Evolutionary conservation across 768 basidiomycete genomes (phyloP), one percentile per base, ranked within the genome.

Genomic region (Antrodiella citrinella): DNA sequence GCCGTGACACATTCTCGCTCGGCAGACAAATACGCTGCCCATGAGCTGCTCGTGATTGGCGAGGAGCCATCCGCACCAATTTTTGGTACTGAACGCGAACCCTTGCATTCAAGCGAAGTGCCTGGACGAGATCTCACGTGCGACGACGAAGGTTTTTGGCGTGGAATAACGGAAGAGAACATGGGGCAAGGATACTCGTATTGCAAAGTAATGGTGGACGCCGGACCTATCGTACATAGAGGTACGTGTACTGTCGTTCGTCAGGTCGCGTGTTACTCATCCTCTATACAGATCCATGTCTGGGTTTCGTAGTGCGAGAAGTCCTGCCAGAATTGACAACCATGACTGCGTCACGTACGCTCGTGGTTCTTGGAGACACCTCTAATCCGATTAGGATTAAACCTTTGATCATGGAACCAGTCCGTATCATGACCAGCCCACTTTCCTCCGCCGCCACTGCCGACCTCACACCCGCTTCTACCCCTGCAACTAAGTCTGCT

Each of bases 361-460:
- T 93, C 39, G 83, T 83, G 21, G 74, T 91, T 43, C 72, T 91
- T 3, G 91, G 91, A 0, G 89, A 92, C 60, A 90, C 87, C 1
- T 78, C 67, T 54, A 82, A 91, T 58, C 74, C 82, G 0, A 73
- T 76, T 22, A 59, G 69, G 1, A 75, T 87, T 45, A 65, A 75
- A n/a, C 78, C 79, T 9, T 73, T 88, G 20, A 48, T 67, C n/a
- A n/a, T n/a, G n/a, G n/a, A n/a, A n/a, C n/a, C n/a, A n/a, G n/a
- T n/a, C n/a, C n/a, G n/a, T n/a, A n/a, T n/a, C n/a, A n/a, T n/a
- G n/a, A n/a, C n/a, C n/a, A n/a, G n/a, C n/a, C n/a, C n/a, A n/a
- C n/a, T n/a, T n/a, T n/a, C n/a, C n/a, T n/a, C n/a, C n/a, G 4
- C 44, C 42, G 25, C 20, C 18, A 15, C 25, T 77, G 77, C 62